phyloP scores from a whole-genome alignment of 352 stramenopile genomes.

The Halophytophthora batemanensis region DNA sequence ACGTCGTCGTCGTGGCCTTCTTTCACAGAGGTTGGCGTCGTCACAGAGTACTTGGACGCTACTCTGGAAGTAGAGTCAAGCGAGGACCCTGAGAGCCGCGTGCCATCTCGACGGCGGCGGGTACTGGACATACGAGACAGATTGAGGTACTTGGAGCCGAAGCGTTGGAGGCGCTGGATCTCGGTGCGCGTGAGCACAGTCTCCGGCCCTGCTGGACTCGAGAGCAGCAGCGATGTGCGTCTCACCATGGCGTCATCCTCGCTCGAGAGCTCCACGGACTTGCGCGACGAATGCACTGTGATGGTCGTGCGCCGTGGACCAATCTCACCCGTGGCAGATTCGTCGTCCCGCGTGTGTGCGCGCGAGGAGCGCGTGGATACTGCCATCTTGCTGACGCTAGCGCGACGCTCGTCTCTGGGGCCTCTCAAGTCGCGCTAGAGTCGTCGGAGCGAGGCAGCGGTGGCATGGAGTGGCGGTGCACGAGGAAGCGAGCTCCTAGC shows the following conservation, averaged over 20 bases:
- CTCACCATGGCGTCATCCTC: constrained; percentile 42
- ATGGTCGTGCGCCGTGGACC: constrained; percentile 14
- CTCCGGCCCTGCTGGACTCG: constrained; percentile 30
- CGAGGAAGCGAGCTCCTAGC: no score
- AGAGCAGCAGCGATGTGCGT: constrained; percentile 51
- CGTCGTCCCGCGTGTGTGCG: no score
- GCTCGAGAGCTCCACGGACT: constrained; percentile 33
- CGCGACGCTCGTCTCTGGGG: no score
- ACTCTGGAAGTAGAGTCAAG: constrained; percentile 6
- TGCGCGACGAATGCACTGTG: constrained; percentile 17
- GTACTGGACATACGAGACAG: neutral
- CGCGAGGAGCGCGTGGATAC: no score
- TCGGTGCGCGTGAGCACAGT: constrained; percentile 44
- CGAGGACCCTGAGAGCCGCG: constrained; percentile 12
- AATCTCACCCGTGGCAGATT: no score
- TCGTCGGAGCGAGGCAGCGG: no score
- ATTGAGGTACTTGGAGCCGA: constrained; percentile 38
- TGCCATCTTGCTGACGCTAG: no score
- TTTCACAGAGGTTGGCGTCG: constrained; percentile 4
- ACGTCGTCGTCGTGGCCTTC: constrained; percentile 4
- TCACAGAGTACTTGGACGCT: no score
- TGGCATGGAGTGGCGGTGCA: no score
- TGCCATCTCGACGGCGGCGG: constrained; percentile 8
- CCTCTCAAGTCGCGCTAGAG: no score
- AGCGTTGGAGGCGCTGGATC: constrained; percentile 35